Percentiles rank a stretch among this genome's conserved stretches.
Evolutionary conservation across 257 asterid genomes (phyloP).

Genomic region (Jacaranda mimosifolia): DNA sequence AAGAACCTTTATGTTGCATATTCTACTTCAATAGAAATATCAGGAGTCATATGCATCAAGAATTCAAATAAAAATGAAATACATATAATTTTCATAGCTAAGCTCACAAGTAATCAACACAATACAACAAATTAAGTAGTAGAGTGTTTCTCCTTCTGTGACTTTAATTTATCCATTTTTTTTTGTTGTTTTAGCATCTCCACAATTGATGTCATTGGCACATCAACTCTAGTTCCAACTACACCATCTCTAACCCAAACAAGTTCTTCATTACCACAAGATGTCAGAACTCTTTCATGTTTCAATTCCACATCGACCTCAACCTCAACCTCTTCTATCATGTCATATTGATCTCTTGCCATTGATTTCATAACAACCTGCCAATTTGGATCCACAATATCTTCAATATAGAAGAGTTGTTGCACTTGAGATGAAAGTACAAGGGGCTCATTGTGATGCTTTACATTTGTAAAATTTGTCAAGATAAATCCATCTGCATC

Average conservation of each 20-base stretch:
- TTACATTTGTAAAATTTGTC: neutral
- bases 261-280: neutral
- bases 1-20: too few species aligned
- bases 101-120: too few species aligned
- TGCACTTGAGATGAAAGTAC: neutral
- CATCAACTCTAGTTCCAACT: neutral
- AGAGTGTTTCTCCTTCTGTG: neutral
- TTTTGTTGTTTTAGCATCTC: neutral
- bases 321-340: neutral
- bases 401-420: conserved; percentile 5
- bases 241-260: neutral
- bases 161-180: neutral
- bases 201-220: neutral
- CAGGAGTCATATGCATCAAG: too few species aligned
- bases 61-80: too few species aligned
- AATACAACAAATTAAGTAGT: neutral
- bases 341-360: neutral
- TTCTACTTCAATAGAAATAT: too few species aligned
- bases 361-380: neutral
- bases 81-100: too few species aligned
- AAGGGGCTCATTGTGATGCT: neutral
- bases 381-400: neutral
- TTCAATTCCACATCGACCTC: too few species aligned
- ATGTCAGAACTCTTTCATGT: too few species aligned
- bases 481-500: neutral